Evolutionary conservation across 2,329 filamentous ascomycete genomes (phyloP), one percentile per base, ranked within the genome.

Genomic region (Cladophialophora immunda): DNA sequence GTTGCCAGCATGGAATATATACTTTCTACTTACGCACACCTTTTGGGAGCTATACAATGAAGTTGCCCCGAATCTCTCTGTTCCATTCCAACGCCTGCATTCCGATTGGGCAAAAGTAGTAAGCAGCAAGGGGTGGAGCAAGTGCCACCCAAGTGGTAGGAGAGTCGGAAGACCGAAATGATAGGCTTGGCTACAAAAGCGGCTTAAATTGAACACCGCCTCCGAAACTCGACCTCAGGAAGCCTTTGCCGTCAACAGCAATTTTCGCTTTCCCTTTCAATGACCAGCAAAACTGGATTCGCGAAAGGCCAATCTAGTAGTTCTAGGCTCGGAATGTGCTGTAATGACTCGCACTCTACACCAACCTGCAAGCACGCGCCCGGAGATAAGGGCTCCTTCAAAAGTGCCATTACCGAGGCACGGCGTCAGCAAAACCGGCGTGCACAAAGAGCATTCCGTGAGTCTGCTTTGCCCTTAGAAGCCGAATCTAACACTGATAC

Each of bases 31-130:
- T 60, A 34, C 57, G 47, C 47, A 60, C 57, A 60, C 52, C 34
- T 53, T 56, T 29, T 34, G 34, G 25, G 19, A 30, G 32, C 30
- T 17, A 4, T 25, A 25, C 15, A 4, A 13, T 13, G 47, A 22
- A 64, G 19, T 58, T 34, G 52, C 25, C 61, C 61, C 61, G 53
- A 64, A 8, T 19, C 25, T 58, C 5, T 11, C 41, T 41, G 27
- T 41, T 53, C 29, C 15, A 15, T 25, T 25, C 45, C 29, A 5
- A 52, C 3, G 36, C 27, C 32, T 57, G 34, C 17, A 34, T 52
- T 64, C 53, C 52, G 52, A 64, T 64, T 64, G 61, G 61, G 8
- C 53, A n/a, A 64, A 58, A 64, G 36, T 5, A 2, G 61, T 64
- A 64, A 64, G 61, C 61, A 64, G 32, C 6, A 2, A 34, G 2